A percentile compares a stretch with the other conserved stretches of the same genome.
phyloP scores from a whole-genome alignment of 1,284 basidiomycete genomes.

The Ceraceosorus bombacis region DNA sequence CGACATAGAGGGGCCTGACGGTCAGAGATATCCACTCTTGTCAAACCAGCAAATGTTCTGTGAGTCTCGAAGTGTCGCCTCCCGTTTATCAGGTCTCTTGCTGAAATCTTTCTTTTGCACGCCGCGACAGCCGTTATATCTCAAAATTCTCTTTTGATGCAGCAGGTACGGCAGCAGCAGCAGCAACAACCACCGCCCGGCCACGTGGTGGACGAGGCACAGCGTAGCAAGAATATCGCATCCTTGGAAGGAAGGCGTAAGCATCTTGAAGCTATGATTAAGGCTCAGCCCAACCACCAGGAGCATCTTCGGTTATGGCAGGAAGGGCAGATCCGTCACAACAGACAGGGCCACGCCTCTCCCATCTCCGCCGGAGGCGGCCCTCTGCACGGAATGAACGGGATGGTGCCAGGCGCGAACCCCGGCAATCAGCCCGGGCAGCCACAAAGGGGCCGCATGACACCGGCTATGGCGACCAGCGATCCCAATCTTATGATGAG shows the following conservation, averaged over 20 bases:
- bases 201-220: not conserved
- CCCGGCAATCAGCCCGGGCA: constrained; percentile 23
- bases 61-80: no score
- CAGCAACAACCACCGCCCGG: no score
- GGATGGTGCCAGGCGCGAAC: constrained; percentile 25
- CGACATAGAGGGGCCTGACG: no score
- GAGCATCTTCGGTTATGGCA: constrained; percentile 17
- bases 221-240: not conserved
- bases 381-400: constrained; percentile 17
- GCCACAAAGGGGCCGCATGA: constrained; percentile 24
- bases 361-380: constrained; percentile 2
- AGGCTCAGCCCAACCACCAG: constrained; percentile 15
- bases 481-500: constrained; percentile 36
- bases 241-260: not conserved
- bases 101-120: no score
- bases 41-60: no score
- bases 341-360: constrained; percentile 4
- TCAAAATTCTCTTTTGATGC: no score
- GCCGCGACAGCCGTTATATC: no score
- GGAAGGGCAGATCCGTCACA: constrained; percentile 9
- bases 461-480: constrained; percentile 36
- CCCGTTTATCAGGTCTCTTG: no score
- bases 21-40: no score
- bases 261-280: constrained; percentile 2
- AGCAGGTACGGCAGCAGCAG: no score